phyloP scores from a whole-genome alignment of 371 early-diverging fungal species.

The Thermomucor indicae-seudaticae region DNA sequence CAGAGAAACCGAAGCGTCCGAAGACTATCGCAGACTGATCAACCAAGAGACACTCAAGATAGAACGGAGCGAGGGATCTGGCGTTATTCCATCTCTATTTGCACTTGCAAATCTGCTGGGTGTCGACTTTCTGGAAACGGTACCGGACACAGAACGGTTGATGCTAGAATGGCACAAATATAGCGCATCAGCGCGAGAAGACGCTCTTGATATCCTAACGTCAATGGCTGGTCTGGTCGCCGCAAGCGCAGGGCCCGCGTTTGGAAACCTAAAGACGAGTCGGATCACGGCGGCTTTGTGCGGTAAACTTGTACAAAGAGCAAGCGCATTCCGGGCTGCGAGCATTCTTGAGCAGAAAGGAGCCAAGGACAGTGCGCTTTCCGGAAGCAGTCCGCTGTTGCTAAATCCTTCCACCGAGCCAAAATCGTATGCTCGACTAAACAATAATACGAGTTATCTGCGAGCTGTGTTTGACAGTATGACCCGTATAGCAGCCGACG shows the following conservation, averaged over 20 bases:
- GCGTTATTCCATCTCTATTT: slow-evolving; percentile 24
- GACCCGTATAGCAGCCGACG: neutral
- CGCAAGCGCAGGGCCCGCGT: slow-evolving; percentile 5
- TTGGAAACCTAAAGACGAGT: slow-evolving; percentile 32
- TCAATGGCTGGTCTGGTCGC: slow-evolving; percentile 18
- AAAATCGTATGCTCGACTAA: slow-evolving; percentile 42
- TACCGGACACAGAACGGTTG: slow-evolving; percentile 5
- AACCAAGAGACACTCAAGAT: neutral
- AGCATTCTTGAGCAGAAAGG: neutral
- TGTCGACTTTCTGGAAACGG: slow-evolving; percentile 19
- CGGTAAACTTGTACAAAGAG: slow-evolving; percentile 24
- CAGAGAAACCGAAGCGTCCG: slow-evolving; percentile 1
- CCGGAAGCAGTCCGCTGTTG: slow-evolving; percentile 1
- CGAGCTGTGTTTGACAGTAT: slow-evolving; percentile 45
- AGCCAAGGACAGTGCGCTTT: neutral
- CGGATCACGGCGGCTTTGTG: slow-evolving; percentile 36
- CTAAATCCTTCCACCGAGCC: slow-evolving; percentile 38
- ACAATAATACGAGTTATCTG: slow-evolving; percentile 48
- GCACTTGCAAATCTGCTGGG: slow-evolving; percentile 24
- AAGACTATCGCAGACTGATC: neutral
- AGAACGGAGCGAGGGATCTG: neutral
- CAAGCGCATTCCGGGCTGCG: slow-evolving; percentile 4
- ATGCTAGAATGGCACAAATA: slow-evolving; percentile 18
- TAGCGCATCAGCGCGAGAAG: slow-evolving; percentile 5
- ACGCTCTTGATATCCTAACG: slow-evolving; percentile 16